Conservation (phyloP, 2,329 filamentous ascomycete species). For the Tympanopsis confertula region DNA sequence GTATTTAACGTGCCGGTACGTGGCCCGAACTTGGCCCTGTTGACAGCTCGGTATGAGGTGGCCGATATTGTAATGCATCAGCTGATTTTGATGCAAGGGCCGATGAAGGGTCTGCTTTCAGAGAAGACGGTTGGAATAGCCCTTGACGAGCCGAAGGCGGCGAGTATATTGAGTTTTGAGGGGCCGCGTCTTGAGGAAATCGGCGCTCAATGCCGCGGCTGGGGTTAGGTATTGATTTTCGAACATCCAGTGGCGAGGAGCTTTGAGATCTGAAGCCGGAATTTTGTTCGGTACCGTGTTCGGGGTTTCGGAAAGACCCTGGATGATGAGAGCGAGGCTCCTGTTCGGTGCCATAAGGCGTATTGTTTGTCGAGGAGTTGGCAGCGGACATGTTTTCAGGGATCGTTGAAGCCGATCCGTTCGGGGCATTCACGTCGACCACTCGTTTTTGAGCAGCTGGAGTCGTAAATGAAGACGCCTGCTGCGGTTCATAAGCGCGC, state of each 20-base stretch:
- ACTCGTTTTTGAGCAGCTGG: constrained; percentile 28
- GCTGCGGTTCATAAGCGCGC: constrained; percentile 18
- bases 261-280: not conserved
- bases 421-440: constrained; percentile 24
- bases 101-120: not conserved
- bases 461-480: constrained; percentile 21
- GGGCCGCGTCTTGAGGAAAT: not conserved
- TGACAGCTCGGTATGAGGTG: too few species aligned
- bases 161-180: not conserved
- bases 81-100: not conserved
- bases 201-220: not conserved
- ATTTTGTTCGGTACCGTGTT: not conserved
- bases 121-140: not conserved
- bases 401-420: constrained; percentile 31
- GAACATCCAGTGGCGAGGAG: not conserved
- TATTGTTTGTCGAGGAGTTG: constrained; percentile 27
- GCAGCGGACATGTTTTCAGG: constrained; percentile 25
- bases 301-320: not conserved
- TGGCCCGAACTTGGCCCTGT: too few species aligned
- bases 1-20: too few species aligned
- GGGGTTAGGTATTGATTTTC: not conserved
- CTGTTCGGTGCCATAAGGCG: constrained; percentile 12
- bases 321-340: not conserved
- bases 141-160: not conserved
- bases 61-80: not conserved